Conservation (phyloP, 2,329 filamentous ascomycete species). For the Hymenoscyphus occultus region DNA sequence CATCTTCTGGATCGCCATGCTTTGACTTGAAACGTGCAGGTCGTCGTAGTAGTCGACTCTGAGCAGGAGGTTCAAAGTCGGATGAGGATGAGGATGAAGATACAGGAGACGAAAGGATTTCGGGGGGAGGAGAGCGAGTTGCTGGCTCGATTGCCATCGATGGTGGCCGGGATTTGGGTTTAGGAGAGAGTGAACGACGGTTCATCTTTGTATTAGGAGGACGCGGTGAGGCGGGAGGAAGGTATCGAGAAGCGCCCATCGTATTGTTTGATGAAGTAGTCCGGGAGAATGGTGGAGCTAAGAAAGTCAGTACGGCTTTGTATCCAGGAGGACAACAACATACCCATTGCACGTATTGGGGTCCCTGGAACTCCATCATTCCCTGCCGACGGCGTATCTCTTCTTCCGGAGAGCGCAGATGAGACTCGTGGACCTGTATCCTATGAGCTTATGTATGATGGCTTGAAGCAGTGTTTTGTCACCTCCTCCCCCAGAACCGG, state of each 20-base stretch:
- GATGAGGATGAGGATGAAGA: constrained; percentile 29
- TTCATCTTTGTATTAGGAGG: constrained; percentile 28
- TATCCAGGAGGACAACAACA: neutral
- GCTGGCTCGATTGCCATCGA: constrained; percentile 19
- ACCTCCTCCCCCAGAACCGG: constrained; percentile 46
- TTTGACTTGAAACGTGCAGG: constrained; percentile 30
- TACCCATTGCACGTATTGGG: constrained; percentile 28
- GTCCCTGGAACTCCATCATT: constrained; percentile 26
- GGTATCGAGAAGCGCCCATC: constrained; percentile 30
- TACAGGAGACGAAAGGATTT: constrained; percentile 22
- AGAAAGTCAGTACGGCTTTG: constrained; percentile 13
- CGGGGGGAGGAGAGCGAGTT: constrained; percentile 21
- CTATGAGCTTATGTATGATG: constrained; percentile 16
- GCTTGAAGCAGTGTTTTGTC: neutral
- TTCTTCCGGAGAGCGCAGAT: constrained; percentile 33
- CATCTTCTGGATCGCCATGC: constrained; percentile 25
- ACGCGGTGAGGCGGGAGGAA: constrained; percentile 29
- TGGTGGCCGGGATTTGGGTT: constrained; percentile 22
- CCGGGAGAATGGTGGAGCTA: constrained; percentile 34
- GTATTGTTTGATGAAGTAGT: constrained; percentile 35
- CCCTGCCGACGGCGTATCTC: constrained; percentile 30
- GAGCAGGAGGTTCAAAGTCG: constrained; percentile 28
- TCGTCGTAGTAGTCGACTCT: constrained; percentile 34
- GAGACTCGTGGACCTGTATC: constrained; percentile 29
- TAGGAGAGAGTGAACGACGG: constrained; percentile 30